phyloP scores from a whole-genome alignment of 2,329 filamentous ascomycete species.

The Aspergillus sp. region DNA sequence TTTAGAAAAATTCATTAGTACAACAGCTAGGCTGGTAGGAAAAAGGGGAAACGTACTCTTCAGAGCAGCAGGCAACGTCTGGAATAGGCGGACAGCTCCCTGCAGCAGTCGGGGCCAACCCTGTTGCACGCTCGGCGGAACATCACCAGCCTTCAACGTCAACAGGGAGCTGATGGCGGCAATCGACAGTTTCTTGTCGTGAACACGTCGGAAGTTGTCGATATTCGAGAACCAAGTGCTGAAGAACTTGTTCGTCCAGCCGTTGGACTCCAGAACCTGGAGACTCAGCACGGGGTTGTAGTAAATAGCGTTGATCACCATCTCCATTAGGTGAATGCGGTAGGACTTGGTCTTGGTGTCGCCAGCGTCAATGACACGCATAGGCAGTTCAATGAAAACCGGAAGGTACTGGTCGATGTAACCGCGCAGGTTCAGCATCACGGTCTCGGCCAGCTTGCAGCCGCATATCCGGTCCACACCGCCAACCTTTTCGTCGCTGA shows the following conservation, averaged over 20 bases:
- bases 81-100: conserved; percentile 88
- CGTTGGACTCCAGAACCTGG: conserved; percentile 82
- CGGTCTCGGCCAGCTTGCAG: conserved; percentile 93
- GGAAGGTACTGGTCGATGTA: conserved; percentile 85
- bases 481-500: conserved; percentile 85
- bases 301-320: conserved; percentile 97
- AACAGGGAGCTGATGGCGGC: conserved; percentile 87
- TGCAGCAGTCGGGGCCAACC: conserved; percentile 91
- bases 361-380: conserved; percentile 70
- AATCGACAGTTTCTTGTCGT: conserved; percentile 98
- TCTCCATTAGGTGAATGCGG: conserved; percentile 95
- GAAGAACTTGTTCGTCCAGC: conserved; percentile 99
- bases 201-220: conserved; percentile 86
- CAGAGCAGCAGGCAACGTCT: conserved; percentile 80
- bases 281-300: conserved; percentile 89
- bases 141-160: conserved; percentile 73
- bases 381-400: conserved; percentile 85
- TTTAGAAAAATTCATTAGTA: conserved; percentile 35
- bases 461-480: conserved; percentile 95
- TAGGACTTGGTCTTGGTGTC: conserved; percentile 90
- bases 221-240: conserved; percentile 97
- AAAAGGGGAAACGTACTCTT: conserved; percentile 62
- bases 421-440: conserved; percentile 92
- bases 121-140: conserved; percentile 88
- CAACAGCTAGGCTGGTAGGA: conserved; percentile 12